Evolutionary conservation across 2,329 filamentous ascomycete species (phyloP), one percentile per base, ranked within the genome.

Genomic region (Fusarium xylarioides): DNA sequence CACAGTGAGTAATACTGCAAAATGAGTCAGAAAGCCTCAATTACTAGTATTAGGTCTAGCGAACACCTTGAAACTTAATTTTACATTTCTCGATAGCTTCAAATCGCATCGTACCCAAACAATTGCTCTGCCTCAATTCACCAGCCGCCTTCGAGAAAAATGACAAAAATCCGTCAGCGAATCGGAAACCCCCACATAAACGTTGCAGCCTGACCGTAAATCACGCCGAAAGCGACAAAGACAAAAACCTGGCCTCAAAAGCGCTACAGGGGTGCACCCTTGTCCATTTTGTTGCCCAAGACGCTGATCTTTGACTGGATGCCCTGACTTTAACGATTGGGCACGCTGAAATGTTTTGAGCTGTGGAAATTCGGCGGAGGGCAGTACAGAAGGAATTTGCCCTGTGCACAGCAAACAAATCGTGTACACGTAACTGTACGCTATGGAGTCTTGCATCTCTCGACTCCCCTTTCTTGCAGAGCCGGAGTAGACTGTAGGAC

Each of bases 111-210:
- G 2, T 26, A 18, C 35, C 65, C 65, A 67, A 67, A 52, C 63
- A 46, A 59, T 46, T 18, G 28, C 28, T 50, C 32, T 66, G 67
- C 67, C 67, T 65, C 65, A 38, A 44, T 46, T 53, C 12, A 42
- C 23, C 19, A 28, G 55, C 28, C 43, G 63, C 50, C 71, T 71
- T 66, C 38, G 57, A 60, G 59, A 52, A 59, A 57, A 46, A 35
- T 28, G 19, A 57, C 44, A 40, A 37, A 21, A 52, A 16, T 10
- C 28, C 30, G 46, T 40, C 35, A 75, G 50, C 72, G 72, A 74
- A 74, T 74, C 72, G 72, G 68, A 74, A 53, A 46, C 52, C 72
- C 72, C 72, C 72, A 74, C 72, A 74, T 74, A 69, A 66, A 70
- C 61, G 71, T 74, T 74, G 72, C 72, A 75, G 72, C 72, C 72